Base-by-base conservation (phyloP, 768 basidiomycete genomes). In the Pisolithus marmoratus region DNA sequence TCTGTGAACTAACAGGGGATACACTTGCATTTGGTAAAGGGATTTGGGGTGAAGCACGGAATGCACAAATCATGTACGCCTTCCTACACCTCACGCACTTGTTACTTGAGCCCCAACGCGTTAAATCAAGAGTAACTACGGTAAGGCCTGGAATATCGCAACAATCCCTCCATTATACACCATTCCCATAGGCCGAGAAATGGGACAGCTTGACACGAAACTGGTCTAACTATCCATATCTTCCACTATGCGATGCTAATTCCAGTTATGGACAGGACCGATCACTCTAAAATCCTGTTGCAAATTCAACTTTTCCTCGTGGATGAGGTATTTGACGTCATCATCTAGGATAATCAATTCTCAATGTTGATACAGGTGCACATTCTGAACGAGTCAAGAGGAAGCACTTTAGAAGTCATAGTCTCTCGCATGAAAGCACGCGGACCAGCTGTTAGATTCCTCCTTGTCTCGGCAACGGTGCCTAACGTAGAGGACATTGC, bases 371-470 rank as follows among this genome's bases (percentile, higher is more conserved):
- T 9, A 12, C 54, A 98, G 88, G 90, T 97, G 2, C 95, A 99
- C 63, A 84, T 95, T 51, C 76, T 99, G 19, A 89, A 91, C 48
- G 96, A 98, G 69, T 74, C 76, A 22, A 82, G 96, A 31, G 96
- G 96, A 19, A 89, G 93, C 50, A 92, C 89, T 1, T 75, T 99
- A 3, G 96, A 99, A 71, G 95, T 95, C 17, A 81, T 98, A n/a
- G 76, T 94, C 42, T 89, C 90, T 3, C 83, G 96, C 23, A 95
- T 98, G 91, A 94, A 89, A 68, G 70, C 81, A 3, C 78, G 84
- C 9, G 86, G 84, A 8, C 74, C 76, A 3, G 65, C 69, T 2
- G 82, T 91, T 23, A 84, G 96, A 7, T 94, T 98, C 64, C 69
- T 96, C 27, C 79, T 96, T 17, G 82, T 97, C 37, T 95, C 93